These are phyloP conservation scores for Marasmius sp. DNA, from an alignment of 1,284 basidiomycete species.

Conservation along the genomic window DNA sequence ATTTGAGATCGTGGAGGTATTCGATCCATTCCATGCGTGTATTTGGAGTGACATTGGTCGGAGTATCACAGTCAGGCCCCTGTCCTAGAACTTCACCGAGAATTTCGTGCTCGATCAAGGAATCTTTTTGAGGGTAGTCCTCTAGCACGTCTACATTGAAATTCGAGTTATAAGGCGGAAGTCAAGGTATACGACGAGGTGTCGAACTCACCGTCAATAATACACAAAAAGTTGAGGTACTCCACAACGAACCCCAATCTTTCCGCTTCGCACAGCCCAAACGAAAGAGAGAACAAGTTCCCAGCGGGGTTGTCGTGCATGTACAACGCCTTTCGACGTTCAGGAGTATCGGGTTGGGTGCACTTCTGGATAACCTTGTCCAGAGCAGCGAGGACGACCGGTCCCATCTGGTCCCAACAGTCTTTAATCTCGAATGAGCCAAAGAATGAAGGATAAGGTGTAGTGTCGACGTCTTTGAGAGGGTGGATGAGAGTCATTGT, in stretches of 20 bases:
- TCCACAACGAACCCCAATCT: conserved; percentile 20
- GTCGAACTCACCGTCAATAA: conserved; percentile 18
- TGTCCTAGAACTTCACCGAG: conserved; percentile 18
- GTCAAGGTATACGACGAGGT: too few relatives aligned
- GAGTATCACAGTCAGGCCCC: neutral
- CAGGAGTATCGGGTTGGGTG: conserved; percentile 15
- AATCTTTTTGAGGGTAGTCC: conserved; percentile 17
- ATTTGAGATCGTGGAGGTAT: conserved; percentile 16
- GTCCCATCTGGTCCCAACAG: conserved; percentile 12
- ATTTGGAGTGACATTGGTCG: neutral
- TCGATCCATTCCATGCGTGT: neutral
- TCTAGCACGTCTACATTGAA: conserved; percentile 18
- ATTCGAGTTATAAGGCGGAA: neutral
- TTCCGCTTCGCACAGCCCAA: conserved; percentile 17
- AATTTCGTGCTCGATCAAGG: conserved; percentile 18
- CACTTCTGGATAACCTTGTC: conserved; percentile 18
- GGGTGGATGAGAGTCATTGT: neutral
- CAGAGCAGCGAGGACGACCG: conserved; percentile 16
- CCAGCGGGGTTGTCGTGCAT: conserved; percentile 21
- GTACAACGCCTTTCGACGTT: conserved; percentile 18
- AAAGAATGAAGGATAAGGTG: conserved; percentile 16
- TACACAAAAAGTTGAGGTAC: conserved; percentile 21
- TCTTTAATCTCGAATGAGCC: conserved; percentile 19
- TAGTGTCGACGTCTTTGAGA: neutral
- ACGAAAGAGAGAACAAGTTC: conserved; percentile 19